Evolutionary conservation across 2,329 filamentous ascomycete species (phyloP).

Genomic region (Sporothrix dimorphospora): DNA sequence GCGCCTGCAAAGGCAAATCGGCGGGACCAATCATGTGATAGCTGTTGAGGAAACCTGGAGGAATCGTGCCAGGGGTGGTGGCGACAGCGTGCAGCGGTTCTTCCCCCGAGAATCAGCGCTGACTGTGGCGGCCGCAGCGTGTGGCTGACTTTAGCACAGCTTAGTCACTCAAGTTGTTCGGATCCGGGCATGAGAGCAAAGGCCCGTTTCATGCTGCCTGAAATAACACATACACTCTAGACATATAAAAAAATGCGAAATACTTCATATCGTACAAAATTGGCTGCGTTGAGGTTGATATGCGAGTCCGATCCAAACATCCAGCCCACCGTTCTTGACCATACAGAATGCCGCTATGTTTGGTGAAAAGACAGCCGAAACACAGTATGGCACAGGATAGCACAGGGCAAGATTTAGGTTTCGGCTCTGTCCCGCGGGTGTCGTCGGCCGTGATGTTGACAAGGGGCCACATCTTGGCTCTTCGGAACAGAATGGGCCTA

Average conservation of each 20-base stretch:
- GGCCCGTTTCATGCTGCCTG: not conserved
- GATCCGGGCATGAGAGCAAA: not conserved
- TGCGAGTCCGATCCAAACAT: too few relatives aligned
- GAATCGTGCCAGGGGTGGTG: not conserved
- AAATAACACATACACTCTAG: too few relatives aligned
- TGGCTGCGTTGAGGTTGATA: not conserved
- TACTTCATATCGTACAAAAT: not conserved
- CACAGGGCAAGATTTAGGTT: too few relatives aligned
- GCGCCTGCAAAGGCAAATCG: slow-evolving; percentile 4
- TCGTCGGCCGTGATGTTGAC: too few relatives aligned
- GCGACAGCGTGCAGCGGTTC: not conserved
- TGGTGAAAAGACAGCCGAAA: too few relatives aligned
- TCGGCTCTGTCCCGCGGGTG: too few relatives aligned
- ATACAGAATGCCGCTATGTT: too few relatives aligned
- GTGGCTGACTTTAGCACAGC: slow-evolving; percentile 22
- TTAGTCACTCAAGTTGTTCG: slow-evolving; percentile 1
- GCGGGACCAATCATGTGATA: slow-evolving; percentile 26
- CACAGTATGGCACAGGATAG: too few relatives aligned
- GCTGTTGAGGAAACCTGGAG: not conserved
- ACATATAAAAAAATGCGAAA: too few relatives aligned
- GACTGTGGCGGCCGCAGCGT: slow-evolving; percentile 5
- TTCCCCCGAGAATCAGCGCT: not conserved
- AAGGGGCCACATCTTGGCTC: too few relatives aligned
- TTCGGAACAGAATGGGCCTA: too few relatives aligned
- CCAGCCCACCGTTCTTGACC: too few relatives aligned